Evolutionary conservation across 176 grass and related monocot genomes (phyloP).

Genomic region (Avena insularis): DNA sequence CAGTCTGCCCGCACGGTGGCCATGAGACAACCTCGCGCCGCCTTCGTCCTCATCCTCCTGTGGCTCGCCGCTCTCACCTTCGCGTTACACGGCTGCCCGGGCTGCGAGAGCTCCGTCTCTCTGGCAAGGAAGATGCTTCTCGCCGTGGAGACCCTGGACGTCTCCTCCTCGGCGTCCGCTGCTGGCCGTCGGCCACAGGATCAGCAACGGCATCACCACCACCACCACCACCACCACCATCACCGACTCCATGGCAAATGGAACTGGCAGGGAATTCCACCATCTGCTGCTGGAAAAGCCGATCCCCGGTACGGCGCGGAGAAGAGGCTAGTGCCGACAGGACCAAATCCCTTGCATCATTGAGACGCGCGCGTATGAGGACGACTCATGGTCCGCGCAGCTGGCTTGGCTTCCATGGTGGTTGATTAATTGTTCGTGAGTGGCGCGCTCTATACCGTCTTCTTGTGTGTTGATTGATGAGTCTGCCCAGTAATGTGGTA

Average conservation of each 20-base stretch:
- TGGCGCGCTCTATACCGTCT: conserved; percentile 34
- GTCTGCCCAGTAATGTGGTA: not conserved
- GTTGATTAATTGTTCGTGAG: conserved; percentile 15
- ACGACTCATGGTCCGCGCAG: not conserved
- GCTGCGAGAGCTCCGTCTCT: not conserved
- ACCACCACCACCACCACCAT: not conserved
- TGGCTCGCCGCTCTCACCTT: conserved; percentile 74
- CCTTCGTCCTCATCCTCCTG: conserved; percentile 39
- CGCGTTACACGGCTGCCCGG: conserved; percentile 45
- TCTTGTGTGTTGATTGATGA: conserved; percentile 20
- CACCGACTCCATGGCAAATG: conserved; percentile 33
- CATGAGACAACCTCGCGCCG: conserved; percentile 52
- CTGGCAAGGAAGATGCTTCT: conserved; percentile 57
- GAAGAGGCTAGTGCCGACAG: conserved; percentile 73
- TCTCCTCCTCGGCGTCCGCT: not conserved
- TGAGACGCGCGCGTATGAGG: conserved; percentile 28
- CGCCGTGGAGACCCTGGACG: conserved; percentile 14
- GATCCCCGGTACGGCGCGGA: conserved; percentile 70
- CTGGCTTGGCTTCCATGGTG: not conserved
- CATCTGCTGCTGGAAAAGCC: not conserved
- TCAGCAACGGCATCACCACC: not conserved
- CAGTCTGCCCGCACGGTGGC: conserved; percentile 48
- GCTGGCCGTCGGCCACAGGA: not conserved
- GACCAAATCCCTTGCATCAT: conserved; percentile 87
- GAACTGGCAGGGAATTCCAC: conserved; percentile 29